Base-by-base conservation (phyloP, 2,329 filamentous ascomycete species). In the Fusarium secorum region DNA sequence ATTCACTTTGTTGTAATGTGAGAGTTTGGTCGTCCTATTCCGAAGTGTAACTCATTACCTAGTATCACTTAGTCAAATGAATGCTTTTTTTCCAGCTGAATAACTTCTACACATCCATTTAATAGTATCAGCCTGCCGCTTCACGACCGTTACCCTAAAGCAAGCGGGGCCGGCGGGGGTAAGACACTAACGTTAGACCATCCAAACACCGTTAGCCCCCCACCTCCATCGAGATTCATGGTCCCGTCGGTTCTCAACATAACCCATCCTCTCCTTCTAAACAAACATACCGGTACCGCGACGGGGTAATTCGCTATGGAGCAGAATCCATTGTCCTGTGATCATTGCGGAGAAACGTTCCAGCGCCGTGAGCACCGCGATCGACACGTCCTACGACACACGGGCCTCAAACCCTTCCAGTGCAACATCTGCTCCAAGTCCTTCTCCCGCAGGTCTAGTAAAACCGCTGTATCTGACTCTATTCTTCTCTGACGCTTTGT, bases 1-100 rank as follows among this genome's bases (percentile, higher is more conserved):
- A 4, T 18, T 24, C 2, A 11, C 14, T 2, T 42, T 5, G 0
- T 5, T 42, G 6, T 5, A 9, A 20, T 1, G 7, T 11, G 10
- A 5, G 8, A 18, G 7, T 2, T 24, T 8, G 0, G 22, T 24
- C 10, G 11, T 3, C 2, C 4, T 13, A 11, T 18, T 6, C 7
- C 0, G 7, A 24, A 18, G 5, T 0, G 1, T 18, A 3, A 5
- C 7, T 13, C 0, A 11, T 4, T 17, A 11, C 1, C 4, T 26
- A 20, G 13, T 13, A 18, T 4, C 1, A 24, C 1, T 18, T 1
- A 11, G 18, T 10, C 8, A 2, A 3, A 15, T 0, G 0, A 45
- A 28, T 28, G 0, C 0, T 18, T 5, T 28, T n/a, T 15, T 5
- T 4, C 2, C 11, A n/a, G 24, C 4, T n/a, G 0, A 8, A n/a